Percentiles rank a stretch among this genome's conserved stretches.
Evolutionary conservation across 2,329 filamentous ascomycete species (phyloP).

Genomic region (Tolypocladium amazonense): DNA sequence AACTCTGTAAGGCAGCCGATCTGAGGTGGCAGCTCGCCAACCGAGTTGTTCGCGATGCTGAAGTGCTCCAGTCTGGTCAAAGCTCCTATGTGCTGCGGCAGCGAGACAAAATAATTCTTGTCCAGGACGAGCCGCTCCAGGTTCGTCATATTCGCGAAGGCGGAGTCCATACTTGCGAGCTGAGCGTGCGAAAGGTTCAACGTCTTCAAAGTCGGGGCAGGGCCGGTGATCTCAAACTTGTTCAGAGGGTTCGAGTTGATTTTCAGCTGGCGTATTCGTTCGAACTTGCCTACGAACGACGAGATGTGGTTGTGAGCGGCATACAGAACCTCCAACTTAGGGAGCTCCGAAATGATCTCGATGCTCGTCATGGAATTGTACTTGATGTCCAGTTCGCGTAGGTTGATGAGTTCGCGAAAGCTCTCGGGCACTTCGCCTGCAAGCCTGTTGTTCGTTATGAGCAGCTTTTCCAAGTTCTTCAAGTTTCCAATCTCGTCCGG

Average conservation of each 20-base stretch:
- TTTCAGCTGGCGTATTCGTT: slow-evolving; percentile 71
- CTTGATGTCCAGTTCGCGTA: slow-evolving; percentile 88
- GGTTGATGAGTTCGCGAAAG: slow-evolving; percentile 61
- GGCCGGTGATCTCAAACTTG: slow-evolving; percentile 71
- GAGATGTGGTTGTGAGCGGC: slow-evolving; percentile 91
- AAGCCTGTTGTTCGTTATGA: slow-evolving; percentile 92
- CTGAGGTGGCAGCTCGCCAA: slow-evolving; percentile 74
- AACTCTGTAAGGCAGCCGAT: slow-evolving; percentile 83
- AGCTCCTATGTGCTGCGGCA: slow-evolving; percentile 77
- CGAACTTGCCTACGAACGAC: slow-evolving; percentile 80
- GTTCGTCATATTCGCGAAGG: slow-evolving; percentile 80
- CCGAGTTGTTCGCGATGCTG: slow-evolving; percentile 84
- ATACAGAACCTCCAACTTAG: slow-evolving; percentile 76
- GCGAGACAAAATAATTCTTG: slow-evolving; percentile 88
- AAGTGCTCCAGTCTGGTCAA: slow-evolving; percentile 78
- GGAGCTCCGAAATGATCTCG: slow-evolving; percentile 73
- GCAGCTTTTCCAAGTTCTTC: slow-evolving; percentile 72
- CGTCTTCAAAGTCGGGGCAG: slow-evolving; percentile 71
- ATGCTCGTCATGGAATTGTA: slow-evolving; percentile 88
- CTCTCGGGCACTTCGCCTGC: slow-evolving; percentile 62
- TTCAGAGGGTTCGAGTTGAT: slow-evolving; percentile 94
- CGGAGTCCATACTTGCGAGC: slow-evolving; percentile 76
- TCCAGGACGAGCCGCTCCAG: slow-evolving; percentile 82
- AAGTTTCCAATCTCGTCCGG: slow-evolving; percentile 71
- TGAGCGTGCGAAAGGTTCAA: slow-evolving; percentile 89